Conservation (phyloP, 2,329 filamentous ascomycete genomes). For the Sporothrix schenckii region DNA sequence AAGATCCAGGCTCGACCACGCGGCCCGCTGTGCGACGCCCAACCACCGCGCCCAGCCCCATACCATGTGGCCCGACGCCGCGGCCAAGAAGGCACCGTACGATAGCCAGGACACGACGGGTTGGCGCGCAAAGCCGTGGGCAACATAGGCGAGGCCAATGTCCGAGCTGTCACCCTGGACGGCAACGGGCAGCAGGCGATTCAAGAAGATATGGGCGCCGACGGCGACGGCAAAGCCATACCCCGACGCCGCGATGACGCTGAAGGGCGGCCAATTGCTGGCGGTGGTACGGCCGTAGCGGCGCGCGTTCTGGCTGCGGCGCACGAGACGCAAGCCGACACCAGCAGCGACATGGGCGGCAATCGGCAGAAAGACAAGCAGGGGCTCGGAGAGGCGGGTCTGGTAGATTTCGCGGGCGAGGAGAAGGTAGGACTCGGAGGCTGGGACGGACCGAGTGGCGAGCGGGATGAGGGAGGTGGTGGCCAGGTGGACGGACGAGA, state of each 20-base stretch:
- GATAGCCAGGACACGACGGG: constrained; percentile 67
- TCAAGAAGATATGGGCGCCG: constrained; percentile 72
- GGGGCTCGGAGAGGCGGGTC: constrained; percentile 74
- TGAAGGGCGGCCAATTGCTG: constrained; percentile 71
- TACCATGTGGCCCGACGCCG: constrained; percentile 75
- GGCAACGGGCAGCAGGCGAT: constrained; percentile 72
- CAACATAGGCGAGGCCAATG: constrained; percentile 79
- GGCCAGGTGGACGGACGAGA: constrained; percentile 73
- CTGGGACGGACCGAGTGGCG: constrained; percentile 69
- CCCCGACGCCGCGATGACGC: constrained; percentile 70
- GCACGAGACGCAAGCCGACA: constrained; percentile 72
- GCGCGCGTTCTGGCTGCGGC: constrained; percentile 69
- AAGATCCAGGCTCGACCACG: constrained; percentile 43
- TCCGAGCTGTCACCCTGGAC: constrained; percentile 85
- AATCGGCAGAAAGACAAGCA: constrained; percentile 76
- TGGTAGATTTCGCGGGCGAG: constrained; percentile 93
- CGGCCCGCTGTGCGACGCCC: constrained; percentile 62
- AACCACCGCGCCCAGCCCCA: constrained; percentile 88
- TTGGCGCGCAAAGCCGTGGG: constrained; percentile 79
- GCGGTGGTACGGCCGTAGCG: constrained; percentile 74
- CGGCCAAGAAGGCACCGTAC: constrained; percentile 68
- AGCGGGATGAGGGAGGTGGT: constrained; percentile 84
- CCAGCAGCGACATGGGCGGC: constrained; percentile 76
- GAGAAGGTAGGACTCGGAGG: constrained; percentile 82
- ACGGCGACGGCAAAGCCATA: constrained; percentile 70